Evolutionary conservation across 2,329 filamentous ascomycete species (phyloP), one percentile per base, ranked within the genome.

Genomic region (Colletotrichum cuscutae): DNA sequence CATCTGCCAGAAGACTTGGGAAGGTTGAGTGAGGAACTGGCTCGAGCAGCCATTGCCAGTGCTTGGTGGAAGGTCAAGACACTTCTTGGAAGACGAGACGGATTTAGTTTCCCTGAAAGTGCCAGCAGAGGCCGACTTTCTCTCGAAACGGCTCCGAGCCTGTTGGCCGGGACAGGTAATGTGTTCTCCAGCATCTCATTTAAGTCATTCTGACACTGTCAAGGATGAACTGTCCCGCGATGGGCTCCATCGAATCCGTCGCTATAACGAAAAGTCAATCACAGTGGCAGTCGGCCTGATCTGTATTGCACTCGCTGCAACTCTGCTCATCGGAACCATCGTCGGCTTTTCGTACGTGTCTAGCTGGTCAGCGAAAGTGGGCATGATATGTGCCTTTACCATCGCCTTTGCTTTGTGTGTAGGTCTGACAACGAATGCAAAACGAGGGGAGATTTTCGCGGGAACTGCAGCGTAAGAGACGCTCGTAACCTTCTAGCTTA

Each of bases 291-390:
- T 59, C 3, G 35, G 35, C 2, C 22, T 65, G 19, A 32, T 65
- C 35, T 49, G 60, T 28, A 62, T 12, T 4, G 24, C 22, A 11
- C n/a, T 66, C 15, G 64, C 64, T 7, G 54, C 64, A 2, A 24
- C 52, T n/a, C n/a, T 66, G 12, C 54, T 66, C 12, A 22, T 66
- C 37, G 37, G 37, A 7, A 37, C 54, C 54, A 58, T 66, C 11
- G 12, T 52, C 6, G 54, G 64, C 9, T 59, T 66, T n/a, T 58
- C 26, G 1, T 52, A 15, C 28, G 64, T 52, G 15, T 32, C 11
- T 5, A 26, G 24, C 4, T 35, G 42, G 54, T 26, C 6, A 8
- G 64, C 26, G 28, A 77, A 88, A 84, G 76, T 86, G 82, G n/a
- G 80, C 79, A 76, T 87, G 64, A 54, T 69, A 15, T 58, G 49